These are phyloP conservation scores for Scedosporium minutisporum DNA, from an alignment of 2,329 filamentous ascomycete species.

Conservation along the genomic window DNA sequence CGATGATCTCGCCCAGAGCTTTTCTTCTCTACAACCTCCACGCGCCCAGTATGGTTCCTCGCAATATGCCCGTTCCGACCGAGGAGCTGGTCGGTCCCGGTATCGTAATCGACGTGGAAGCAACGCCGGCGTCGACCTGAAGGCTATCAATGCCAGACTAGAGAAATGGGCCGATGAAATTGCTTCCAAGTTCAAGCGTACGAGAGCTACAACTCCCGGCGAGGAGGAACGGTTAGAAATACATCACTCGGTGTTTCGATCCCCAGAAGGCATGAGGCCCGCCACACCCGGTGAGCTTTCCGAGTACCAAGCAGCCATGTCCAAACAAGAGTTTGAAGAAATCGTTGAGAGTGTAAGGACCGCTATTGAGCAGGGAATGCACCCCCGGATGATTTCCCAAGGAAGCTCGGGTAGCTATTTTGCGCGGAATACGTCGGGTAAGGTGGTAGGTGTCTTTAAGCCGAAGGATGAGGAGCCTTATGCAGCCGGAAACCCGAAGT, in stretches of 20 bases:
- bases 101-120: conserved; percentile 37
- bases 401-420: conserved; percentile 98
- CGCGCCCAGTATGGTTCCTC: conserved; percentile 43
- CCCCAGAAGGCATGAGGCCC: conserved; percentile 78
- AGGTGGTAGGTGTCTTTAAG: conserved; percentile 96
- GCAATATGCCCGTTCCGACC: conserved; percentile 41
- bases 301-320: conserved; percentile 55
- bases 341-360: conserved; percentile 82
- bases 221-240: conserved; percentile 80
- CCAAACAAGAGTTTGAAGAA: conserved; percentile 72
- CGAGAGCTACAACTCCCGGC: conserved; percentile 57
- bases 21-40: conserved; percentile 51
- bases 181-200: conserved; percentile 89
- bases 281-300: conserved; percentile 67
- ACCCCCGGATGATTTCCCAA: conserved; percentile 93
- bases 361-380: conserved; percentile 82
- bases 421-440: conserved; percentile 80
- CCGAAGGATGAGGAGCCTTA: conserved; percentile 99
- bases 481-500: conserved; percentile 92
- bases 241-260: conserved; percentile 92
- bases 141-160: conserved; percentile 91
- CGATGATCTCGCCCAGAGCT: conserved; percentile 44
- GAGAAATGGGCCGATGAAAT: conserved; percentile 98
- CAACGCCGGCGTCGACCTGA: conserved; percentile 90
- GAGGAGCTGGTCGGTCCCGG: neutral